Base-by-base conservation (phyloP, 129 eudicot genomes). In the Arctium minus region DNA sequence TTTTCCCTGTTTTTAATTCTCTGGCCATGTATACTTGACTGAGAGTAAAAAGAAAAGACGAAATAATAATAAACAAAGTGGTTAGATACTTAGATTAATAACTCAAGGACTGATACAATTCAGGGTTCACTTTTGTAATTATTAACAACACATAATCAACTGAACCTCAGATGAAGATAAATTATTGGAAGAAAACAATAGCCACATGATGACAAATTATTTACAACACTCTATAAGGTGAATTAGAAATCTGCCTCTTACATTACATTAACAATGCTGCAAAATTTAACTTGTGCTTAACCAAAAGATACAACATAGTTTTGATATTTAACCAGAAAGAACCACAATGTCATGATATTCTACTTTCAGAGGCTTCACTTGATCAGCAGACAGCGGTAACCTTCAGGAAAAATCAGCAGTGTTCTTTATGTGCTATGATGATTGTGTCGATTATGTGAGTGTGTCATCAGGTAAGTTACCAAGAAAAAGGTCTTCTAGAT, bases 1-100 rank as follows among this genome's bases (percentile, higher is more conserved):
- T 86, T 74, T 91, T 90, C 39, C 93, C 93, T 0, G 91, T 89
- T 84, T 87, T 70, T 56, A 72, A 80, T 56, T 91, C 96, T 79
- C 83, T 91, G 48, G 96, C 96, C 88, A 85, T 87, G 89, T 87
- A 91, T 15, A 91, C 95, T 79, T 87, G 95, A 80, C 95, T 91
- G 88, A 39, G 82, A 73, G 46, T 1, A 69, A 36, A 79, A 73
- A 6, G 10, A 46, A 64, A 65, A 33, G 3, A 13, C 68, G 8
- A 60, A 18, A 46, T 53, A 39, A 70, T 50, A n/a, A 36, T 10
- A 65, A 76, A 42, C 6, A 2, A 60, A 36, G 72, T 50, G n/a
- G 3, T 74, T 37, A 67, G n/a, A n/a, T n/a, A n/a, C n/a, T n/a
- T n/a, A n/a, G 39, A 85, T 48, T 50, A 79, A 78, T 10, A 70